Conservation (phyloP, 148 eudicot species). For the Amaranthus cruentus region DNA sequence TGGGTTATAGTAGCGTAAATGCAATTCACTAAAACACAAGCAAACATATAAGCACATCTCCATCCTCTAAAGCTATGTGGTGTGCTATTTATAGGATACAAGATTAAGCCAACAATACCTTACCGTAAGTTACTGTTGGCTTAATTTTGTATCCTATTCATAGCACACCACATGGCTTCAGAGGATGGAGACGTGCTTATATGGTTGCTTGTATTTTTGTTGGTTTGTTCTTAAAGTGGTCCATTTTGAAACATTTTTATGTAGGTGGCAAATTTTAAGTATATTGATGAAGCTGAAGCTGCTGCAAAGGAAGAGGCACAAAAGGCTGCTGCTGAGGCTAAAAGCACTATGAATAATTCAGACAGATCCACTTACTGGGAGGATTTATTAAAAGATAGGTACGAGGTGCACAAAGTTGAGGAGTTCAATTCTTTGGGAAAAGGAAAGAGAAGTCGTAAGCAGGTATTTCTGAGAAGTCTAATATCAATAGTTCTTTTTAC, state of each 20-base stretch:
- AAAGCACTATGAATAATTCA: slow-evolving; percentile 40
- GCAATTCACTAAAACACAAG: no score
- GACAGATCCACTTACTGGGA: slow-evolving; percentile 86
- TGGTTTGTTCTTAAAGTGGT: background rate
- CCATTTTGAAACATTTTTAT: slow-evolving; percentile 10
- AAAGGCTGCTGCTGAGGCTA: slow-evolving; percentile 40
- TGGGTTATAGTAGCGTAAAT: background rate
- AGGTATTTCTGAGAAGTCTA: slow-evolving; percentile 37
- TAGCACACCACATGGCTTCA: background rate
- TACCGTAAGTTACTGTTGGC: background rate
- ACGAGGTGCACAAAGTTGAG: slow-evolving; percentile 79
- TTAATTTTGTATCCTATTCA: background rate
- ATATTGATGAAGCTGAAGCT: slow-evolving; percentile 69
- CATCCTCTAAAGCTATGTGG: no score
- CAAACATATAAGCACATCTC: no score
- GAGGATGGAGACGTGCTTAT: background rate
- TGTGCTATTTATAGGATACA: no score
- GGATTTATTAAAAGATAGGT: slow-evolving; percentile 70
- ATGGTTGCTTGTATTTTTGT: background rate
- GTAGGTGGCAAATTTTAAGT: slow-evolving; percentile 96
- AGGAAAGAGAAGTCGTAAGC: slow-evolving; percentile 96
- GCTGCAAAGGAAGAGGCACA: slow-evolving; percentile 67
- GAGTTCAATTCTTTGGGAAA: slow-evolving; percentile 87
- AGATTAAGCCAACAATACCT: background rate
- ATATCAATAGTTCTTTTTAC: background rate